Percentiles rank a stretch among this genome's conserved stretches.
These are phyloP conservation scores for Saccharomycopsis hybrid DNA, from an alignment of 1,139 yeast species.

Conservation along the genomic window DNA sequence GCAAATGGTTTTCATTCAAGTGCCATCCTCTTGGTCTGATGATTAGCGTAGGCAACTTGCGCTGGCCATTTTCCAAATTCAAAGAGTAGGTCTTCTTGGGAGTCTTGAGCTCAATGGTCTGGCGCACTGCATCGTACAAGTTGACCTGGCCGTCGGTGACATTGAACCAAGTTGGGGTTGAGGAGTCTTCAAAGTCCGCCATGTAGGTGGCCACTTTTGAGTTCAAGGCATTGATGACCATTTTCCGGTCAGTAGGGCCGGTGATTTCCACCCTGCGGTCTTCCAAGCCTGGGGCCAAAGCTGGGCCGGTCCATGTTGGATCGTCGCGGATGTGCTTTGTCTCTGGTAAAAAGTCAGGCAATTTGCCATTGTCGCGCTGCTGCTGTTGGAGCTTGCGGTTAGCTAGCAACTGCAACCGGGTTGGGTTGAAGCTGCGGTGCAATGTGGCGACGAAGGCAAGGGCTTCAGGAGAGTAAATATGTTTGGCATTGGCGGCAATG, in stretches of 20 bases:
- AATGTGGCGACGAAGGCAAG: constrained; percentile 66
- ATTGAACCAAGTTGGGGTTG: constrained; percentile 57
- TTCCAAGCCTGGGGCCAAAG: constrained; percentile 66
- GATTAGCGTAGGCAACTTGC: constrained; percentile 63
- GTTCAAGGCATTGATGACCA: constrained; percentile 69
- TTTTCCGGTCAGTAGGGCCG: constrained; percentile 62
- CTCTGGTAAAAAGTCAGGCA: constrained; percentile 71
- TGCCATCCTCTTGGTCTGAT: constrained; percentile 90
- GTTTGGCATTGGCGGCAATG: constrained; percentile 39
- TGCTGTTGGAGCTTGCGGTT: constrained; percentile 56
- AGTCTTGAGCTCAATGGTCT: constrained; percentile 39
- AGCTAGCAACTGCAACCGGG: constrained; percentile 53
- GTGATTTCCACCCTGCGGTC: constrained; percentile 73
- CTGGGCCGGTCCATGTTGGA: constrained; percentile 73
- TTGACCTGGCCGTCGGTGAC: constrained; percentile 50
- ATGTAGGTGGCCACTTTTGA: constrained; percentile 64
- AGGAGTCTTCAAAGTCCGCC: constrained; percentile 69
- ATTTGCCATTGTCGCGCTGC: constrained; percentile 57
- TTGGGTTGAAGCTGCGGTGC: constrained; percentile 62
- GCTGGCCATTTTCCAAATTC: constrained; percentile 37
- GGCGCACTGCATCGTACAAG: constrained; percentile 52
- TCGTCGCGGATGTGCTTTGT: constrained; percentile 66
- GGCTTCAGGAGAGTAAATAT: constrained; percentile 62
- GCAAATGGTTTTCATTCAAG: constrained; percentile 63
- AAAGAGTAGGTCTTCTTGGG: constrained; percentile 55